These are phyloP conservation scores for Xerocomus cyaneibrunnescens DNA, from an alignment of 1,284 basidiomycete species.

Conservation along the genomic window DNA sequence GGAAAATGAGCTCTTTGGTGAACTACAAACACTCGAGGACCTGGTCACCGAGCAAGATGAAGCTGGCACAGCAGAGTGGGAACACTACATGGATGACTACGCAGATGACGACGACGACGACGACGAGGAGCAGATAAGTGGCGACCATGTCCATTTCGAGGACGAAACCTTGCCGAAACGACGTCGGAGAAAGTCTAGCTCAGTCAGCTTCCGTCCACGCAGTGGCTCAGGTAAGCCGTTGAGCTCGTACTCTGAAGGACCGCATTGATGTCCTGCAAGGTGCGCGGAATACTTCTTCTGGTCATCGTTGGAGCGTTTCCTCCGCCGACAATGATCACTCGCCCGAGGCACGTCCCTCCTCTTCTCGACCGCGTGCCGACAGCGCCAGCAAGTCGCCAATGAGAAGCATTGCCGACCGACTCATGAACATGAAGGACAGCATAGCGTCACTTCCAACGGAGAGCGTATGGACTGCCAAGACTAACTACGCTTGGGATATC, in stretches of 20 bases:
- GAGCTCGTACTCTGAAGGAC: not conserved
- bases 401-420: constrained; percentile 47
- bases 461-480: constrained; percentile 78
- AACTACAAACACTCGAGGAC: constrained; percentile 64
- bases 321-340: constrained; percentile 42
- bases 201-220: constrained; percentile 30
- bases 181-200: constrained; percentile 39
- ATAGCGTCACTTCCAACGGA: constrained; percentile 45
- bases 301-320: constrained; percentile 50
- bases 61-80: constrained; percentile 52
- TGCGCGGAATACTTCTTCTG: constrained; percentile 24
- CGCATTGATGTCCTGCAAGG: constrained; percentile 15
- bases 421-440: constrained; percentile 53
- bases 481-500: constrained; percentile 86
- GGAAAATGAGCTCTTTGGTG: constrained; percentile 67
- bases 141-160: constrained; percentile 59
- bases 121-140: constrained; percentile 48
- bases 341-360: constrained; percentile 39
- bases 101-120: constrained; percentile 69
- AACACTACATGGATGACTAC: constrained; percentile 50
- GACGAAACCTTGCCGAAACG: constrained; percentile 27
- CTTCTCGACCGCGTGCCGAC: constrained; percentile 19
- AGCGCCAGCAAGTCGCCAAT: constrained; percentile 41
- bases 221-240: constrained; percentile 27
- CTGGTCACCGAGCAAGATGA: constrained; percentile 68